Evolutionary conservation across 2,329 filamentous ascomycete species (phyloP), one percentile per base, ranked within the genome.

Genomic region (Botryotinia convoluta): DNA sequence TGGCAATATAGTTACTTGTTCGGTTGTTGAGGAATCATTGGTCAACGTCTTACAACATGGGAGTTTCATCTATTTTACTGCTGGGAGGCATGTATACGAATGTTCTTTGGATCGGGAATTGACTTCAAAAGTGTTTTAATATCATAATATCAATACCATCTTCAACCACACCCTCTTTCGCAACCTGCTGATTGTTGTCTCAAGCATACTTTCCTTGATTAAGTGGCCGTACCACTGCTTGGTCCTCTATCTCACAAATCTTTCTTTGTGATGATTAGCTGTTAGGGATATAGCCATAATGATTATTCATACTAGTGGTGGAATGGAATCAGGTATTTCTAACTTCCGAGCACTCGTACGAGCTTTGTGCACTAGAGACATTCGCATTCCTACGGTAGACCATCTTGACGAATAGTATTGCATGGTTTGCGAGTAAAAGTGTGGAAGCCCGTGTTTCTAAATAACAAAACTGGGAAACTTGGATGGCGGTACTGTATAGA

Each of bases 61-160:
- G 45, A 22, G 45, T 4, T 54, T 42, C 20, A 29, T 68, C 48
- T 7, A 29, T 67, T 32, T 57, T 16, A 20, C 45, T 29, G 29
- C n/a, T 16, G 45, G n/a, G 45, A 68, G 26, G 48, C 22, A 68
- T 18, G 26, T 26, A 54, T n/a, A 54, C 35, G 35, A 68, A 35
- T 57, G 26, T 68, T 57, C 45, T 57, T 20, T 39, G 48, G 26
- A 22, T 57, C 64, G 14, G 16, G 20, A 54, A 22, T 39, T 39
- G 26, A 57, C 26, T 54, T 42, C 45, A 68, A 68, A 57, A 54
- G 64, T 68, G 45, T 54, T 68, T 68, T 68, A 68, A 48, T 57
- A 57, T 39, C 35, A 29, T 57, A 68, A 68, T 68, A 29, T 6
- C 45, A 42, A 29, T 29, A 8, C 8, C 18, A 9, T 57, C 35